These are phyloP conservation scores for Trypanosoma boissoni DNA, from an alignment of 208 protist genomes.

Conservation along the genomic window DNA sequence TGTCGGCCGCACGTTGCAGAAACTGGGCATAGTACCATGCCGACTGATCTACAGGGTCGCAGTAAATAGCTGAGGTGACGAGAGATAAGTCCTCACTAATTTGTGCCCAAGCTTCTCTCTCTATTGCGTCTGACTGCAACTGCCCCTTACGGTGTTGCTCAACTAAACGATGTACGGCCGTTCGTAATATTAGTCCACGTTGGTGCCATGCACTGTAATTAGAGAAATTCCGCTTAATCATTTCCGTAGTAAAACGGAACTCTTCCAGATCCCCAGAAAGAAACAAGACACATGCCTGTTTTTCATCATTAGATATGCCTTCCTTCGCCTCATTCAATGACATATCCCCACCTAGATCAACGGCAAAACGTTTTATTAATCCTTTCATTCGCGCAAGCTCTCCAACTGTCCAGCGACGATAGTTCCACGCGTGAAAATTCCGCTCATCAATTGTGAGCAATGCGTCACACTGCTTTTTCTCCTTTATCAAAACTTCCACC, in stretches of 20 bases:
- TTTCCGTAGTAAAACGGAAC: constrained; percentile 74
- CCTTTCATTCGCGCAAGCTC: constrained; percentile 26
- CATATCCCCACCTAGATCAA: not conserved
- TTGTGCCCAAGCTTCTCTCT: constrained; percentile 21
- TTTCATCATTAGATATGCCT: not conserved
- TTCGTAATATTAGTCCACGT: constrained; percentile 55
- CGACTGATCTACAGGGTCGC: constrained; percentile 85
- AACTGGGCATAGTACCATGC: constrained; percentile 86
- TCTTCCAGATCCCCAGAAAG: constrained; percentile 47
- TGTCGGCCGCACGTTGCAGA: constrained; percentile 9
- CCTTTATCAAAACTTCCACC: constrained; percentile 35
- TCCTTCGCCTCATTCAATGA: not conserved
- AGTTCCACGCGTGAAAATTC: constrained; percentile 91
- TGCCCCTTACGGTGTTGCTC: too few species aligned
- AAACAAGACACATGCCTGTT: constrained; percentile 30
- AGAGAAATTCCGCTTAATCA: constrained; percentile 94
- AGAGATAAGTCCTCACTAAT: constrained; percentile 56
- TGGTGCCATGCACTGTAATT: constrained; percentile 98
- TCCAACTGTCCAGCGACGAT: constrained; percentile 59
- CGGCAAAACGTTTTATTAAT: constrained; percentile 14
- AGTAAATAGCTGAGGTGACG: constrained; percentile 76
- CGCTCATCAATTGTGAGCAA: constrained; percentile 81
- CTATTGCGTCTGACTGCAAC: too few species aligned
- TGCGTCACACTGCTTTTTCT: constrained; percentile 65
- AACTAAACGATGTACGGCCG: constrained; percentile 29